phyloP scores from a whole-genome alignment of 306 rosid genomes.

The Cucumis hystrix region DNA sequence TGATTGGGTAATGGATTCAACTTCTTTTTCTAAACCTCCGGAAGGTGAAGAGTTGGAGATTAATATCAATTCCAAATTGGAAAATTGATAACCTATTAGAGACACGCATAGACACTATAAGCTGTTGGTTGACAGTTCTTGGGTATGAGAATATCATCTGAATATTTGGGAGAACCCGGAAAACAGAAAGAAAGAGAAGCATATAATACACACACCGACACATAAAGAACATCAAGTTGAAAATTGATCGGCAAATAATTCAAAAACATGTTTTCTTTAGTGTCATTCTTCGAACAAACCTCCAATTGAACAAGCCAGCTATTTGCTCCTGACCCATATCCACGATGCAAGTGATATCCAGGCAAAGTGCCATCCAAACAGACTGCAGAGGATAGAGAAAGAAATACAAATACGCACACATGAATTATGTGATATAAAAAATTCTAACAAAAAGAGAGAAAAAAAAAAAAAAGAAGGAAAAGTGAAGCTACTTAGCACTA shows the following conservation, averaged over 20 bases:
- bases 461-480: too few relatives aligned
- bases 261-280: background rate
- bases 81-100: background rate
- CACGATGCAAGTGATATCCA: constrained; percentile 74
- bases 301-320: constrained; percentile 92
- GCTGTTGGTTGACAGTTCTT: background rate
- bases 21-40: background rate
- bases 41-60: background rate
- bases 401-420: background rate
- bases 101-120: background rate
- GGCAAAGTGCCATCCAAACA: constrained; percentile 97
- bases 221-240: background rate
- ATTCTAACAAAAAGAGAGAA: background rate
- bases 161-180: background rate
- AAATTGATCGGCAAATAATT: background rate
- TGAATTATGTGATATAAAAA: background rate
- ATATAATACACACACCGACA: background rate
- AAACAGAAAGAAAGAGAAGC: background rate
- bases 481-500: background rate
- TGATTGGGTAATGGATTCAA: background rate
- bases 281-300: constrained; percentile 33
- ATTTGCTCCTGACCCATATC: constrained; percentile 75
- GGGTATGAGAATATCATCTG: background rate
- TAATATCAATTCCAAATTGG: background rate
- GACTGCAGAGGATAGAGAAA: constrained; percentile 26